Conservation (phyloP, 495 filamentous ascomycete genomes). For the Choiromyces venosus region DNA sequence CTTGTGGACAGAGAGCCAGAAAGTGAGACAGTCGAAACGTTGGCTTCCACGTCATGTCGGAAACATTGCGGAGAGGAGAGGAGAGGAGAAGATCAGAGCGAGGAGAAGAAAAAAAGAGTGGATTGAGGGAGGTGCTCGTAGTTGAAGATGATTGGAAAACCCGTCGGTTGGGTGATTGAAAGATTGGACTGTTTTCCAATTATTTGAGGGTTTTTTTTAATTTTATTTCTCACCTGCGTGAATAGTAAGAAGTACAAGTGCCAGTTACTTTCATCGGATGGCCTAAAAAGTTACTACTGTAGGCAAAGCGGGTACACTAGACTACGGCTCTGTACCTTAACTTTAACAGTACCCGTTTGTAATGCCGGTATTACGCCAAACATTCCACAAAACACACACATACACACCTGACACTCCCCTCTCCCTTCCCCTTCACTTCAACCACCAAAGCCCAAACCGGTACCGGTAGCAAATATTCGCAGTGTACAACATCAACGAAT, state of each 20-base stretch:
- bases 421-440: too few relatives aligned
- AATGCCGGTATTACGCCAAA: too few relatives aligned
- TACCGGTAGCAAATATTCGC: too few relatives aligned
- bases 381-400: too few relatives aligned
- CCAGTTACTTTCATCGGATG: too few relatives aligned
- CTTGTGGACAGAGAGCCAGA: neutral
- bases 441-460: too few relatives aligned
- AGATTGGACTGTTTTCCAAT: neutral
- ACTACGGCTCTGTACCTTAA: too few relatives aligned
- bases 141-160: neutral
- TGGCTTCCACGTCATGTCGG: neutral
- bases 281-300: too few relatives aligned
- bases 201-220: neutral
- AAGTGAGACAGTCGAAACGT: neutral
- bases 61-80: neutral
- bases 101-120: neutral
- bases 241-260: neutral
- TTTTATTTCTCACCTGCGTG: neutral
- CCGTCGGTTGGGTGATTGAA: neutral
- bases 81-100: neutral
- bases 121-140: neutral
- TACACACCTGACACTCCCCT: too few relatives aligned
- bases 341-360: too few relatives aligned
- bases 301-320: too few relatives aligned
- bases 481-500: too few relatives aligned